phyloP scores from a whole-genome alignment of 805 yeast species.

The Phaffomyces thermotolerans region DNA sequence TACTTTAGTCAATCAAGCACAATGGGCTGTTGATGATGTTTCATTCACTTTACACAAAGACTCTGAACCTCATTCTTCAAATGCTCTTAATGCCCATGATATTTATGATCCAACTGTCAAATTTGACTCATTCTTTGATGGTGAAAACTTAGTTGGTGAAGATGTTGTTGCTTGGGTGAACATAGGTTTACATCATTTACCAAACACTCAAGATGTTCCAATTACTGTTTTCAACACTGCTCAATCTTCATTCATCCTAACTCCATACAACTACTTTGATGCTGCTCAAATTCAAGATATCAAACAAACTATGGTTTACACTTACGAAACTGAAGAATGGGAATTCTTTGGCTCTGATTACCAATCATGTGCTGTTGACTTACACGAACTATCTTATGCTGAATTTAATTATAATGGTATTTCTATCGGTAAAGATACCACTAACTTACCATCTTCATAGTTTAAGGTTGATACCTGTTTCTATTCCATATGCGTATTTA shows the following conservation, averaged over 20 bases:
- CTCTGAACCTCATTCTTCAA: slow-evolving; percentile 20
- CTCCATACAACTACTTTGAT: slow-evolving; percentile 26
- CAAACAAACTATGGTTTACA: slow-evolving; percentile 19
- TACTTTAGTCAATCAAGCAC: slow-evolving; percentile 16
- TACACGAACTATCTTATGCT: not conserved
- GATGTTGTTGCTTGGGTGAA: slow-evolving; percentile 26
- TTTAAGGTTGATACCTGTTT: too few species aligned
- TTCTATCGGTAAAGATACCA: slow-evolving; percentile 17
- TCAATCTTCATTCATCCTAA: slow-evolving; percentile 17
- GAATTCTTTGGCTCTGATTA: slow-evolving; percentile 19
- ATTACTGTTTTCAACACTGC: slow-evolving; percentile 24
- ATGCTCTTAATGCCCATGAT: slow-evolving; percentile 19
- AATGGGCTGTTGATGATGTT: slow-evolving; percentile 21
- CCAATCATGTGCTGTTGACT: slow-evolving; percentile 12
- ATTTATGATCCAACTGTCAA: slow-evolving; percentile 19
- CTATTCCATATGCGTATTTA: not conserved
- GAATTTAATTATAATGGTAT: slow-evolving; percentile 20
- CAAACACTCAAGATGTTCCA: slow-evolving; percentile 26
- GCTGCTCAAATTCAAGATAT: slow-evolving; percentile 20
- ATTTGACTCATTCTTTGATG: slow-evolving; percentile 21
- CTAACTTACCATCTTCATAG: slow-evolving; percentile 19
- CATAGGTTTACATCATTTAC: slow-evolving; percentile 24
- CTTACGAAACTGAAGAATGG: slow-evolving; percentile 18
- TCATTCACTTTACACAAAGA: slow-evolving; percentile 22
- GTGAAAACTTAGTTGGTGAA: slow-evolving; percentile 21